phyloP scores from a whole-genome alignment of 306 rosid species.

The Lathyrus tuberosus region DNA sequence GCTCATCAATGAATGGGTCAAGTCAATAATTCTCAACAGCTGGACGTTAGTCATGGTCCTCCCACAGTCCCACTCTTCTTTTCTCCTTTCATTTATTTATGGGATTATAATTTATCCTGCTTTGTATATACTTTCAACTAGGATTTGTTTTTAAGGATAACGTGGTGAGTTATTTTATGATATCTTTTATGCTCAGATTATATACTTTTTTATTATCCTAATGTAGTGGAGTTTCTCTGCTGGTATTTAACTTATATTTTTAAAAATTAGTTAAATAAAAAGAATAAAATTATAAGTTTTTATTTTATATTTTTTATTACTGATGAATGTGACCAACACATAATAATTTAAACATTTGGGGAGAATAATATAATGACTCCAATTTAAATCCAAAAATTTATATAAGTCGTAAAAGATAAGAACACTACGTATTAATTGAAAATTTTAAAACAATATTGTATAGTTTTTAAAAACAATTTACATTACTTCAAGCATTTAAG shows the following conservation, averaged over 20 bases:
- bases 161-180: not conserved
- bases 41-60: conserved; percentile 33
- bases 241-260: not conserved
- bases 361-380: too few relatives aligned
- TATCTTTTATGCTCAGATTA: not conserved
- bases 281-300: too few relatives aligned
- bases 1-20: conserved; percentile 36
- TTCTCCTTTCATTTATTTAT: not conserved
- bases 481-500: too few relatives aligned
- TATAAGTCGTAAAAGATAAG: too few relatives aligned
- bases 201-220: not conserved
- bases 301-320: too few relatives aligned
- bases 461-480: too few relatives aligned
- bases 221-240: not conserved
- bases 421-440: too few relatives aligned
- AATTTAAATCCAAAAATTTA: too few relatives aligned
- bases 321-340: too few relatives aligned
- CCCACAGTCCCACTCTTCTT: not conserved
- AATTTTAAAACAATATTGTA: too few relatives aligned
- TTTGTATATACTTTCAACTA: conserved; percentile 5
- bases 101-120: conserved; percentile 1
- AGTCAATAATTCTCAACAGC: conserved; percentile 37
- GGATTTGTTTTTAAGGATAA: conserved; percentile 23
- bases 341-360: too few relatives aligned
- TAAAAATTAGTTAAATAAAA: too few relatives aligned